phyloP scores from a whole-genome alignment of 257 asterid species.

The Solanum tarijense region DNA sequence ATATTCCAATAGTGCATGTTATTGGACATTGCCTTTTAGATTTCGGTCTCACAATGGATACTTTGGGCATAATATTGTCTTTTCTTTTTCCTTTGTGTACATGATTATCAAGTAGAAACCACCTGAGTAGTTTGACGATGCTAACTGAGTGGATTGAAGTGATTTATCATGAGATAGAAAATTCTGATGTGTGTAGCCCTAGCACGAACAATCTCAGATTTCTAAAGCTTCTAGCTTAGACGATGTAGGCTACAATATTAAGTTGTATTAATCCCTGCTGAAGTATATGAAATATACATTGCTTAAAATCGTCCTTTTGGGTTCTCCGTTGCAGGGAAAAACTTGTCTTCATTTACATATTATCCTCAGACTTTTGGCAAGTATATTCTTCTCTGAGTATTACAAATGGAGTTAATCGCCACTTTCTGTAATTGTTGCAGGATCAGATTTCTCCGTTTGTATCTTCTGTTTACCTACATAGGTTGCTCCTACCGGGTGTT shows the following conservation, averaged over 20 bases:
- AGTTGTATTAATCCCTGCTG: background rate
- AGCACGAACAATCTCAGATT: background rate
- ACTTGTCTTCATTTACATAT: background rate
- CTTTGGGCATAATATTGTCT: background rate
- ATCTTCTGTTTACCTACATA: slow-evolving; percentile 71
- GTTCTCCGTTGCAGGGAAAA: background rate
- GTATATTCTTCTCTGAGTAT: background rate
- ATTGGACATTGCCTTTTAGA: background rate
- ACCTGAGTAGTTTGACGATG: background rate
- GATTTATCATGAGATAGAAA: background rate
- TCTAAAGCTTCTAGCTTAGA: background rate
- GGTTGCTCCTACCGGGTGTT: slow-evolving; percentile 85
- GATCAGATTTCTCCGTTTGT: slow-evolving; percentile 70
- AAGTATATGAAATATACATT: background rate
- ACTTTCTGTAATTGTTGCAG: slow-evolving; percentile 34
- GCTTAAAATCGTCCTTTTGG: background rate
- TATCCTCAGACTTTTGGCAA: background rate
- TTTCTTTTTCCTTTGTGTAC: background rate
- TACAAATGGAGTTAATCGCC: background rate
- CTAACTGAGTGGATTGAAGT: background rate
- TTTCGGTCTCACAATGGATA: background rate
- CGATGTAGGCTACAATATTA: background rate
- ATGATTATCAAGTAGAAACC: background rate
- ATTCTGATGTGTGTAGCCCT: background rate
- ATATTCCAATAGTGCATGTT: background rate